Evolutionary conservation across 441 rosid species (phyloP).

Genomic region (Cnidoscolus chayamansa): DNA sequence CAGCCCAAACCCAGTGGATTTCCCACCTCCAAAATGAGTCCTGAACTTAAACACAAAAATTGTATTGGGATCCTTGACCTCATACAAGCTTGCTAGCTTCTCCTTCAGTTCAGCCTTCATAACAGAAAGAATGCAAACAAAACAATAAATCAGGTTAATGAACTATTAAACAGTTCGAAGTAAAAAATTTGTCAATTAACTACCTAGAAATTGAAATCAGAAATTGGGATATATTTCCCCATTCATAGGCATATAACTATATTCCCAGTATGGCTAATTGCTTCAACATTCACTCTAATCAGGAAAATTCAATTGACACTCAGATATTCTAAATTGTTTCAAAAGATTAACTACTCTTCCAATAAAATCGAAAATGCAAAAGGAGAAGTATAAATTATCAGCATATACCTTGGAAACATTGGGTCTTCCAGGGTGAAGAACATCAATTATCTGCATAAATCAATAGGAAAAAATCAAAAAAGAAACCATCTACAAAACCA

Average conservation of each 20-base stretch:
- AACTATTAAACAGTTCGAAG: not conserved
- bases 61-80: conserved; percentile 74
- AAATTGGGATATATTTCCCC: not conserved
- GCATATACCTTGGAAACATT: conserved; percentile 80
- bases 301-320: too few relatives aligned
- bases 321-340: too few relatives aligned
- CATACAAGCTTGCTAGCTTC: conserved; percentile 74
- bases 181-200: not conserved
- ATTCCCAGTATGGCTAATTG: not conserved
- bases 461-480: not conserved
- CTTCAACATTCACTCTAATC: not conserved
- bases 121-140: not conserved
- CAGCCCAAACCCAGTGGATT: conserved; percentile 88
- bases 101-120: conserved; percentile 76
- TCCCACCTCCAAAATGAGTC: conserved; percentile 94
- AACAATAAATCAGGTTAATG: not conserved
- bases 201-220: not conserved
- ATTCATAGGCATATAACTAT: not conserved
- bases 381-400: not conserved
- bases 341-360: too few relatives aligned
- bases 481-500: not conserved
- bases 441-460: conserved; percentile 68
- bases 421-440: conserved; percentile 87
- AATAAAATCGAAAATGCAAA: not conserved
- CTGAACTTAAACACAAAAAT: conserved; percentile 89